phyloP scores from a whole-genome alignment of 2,329 filamentous ascomycete genomes.

The Sclerotiophoma versabilis region DNA sequence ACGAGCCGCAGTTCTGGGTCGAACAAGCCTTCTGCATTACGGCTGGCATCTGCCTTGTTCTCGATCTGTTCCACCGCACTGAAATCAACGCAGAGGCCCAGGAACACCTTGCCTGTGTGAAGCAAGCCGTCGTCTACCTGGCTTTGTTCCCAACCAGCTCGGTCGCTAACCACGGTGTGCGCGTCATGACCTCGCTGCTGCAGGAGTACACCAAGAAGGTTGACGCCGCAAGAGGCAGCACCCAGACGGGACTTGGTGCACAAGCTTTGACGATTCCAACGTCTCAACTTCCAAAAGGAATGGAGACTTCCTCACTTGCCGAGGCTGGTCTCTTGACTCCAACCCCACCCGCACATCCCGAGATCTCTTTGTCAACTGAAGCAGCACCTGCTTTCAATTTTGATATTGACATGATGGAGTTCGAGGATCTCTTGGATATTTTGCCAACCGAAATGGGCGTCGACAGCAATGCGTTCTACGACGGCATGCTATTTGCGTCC shows the following conservation, averaged over 20 bases:
- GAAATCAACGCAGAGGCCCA: constrained; percentile 31
- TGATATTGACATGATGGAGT: constrained; percentile 37
- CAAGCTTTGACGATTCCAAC: constrained; percentile 9
- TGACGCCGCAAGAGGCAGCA: constrained; percentile 17
- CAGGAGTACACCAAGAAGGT: constrained; percentile 35
- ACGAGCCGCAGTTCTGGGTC: constrained; percentile 54
- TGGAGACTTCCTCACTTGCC: constrained; percentile 13
- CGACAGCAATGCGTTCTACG: constrained; percentile 34
- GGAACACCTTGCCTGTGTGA: constrained; percentile 38
- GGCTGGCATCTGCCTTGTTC: constrained; percentile 35
- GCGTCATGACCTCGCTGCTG: constrained; percentile 48
- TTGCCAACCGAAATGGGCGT: constrained; percentile 30
- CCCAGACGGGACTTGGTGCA: constrained; percentile 4
- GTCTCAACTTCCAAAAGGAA: constrained; percentile 13
- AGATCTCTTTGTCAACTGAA: constrained; percentile 20
- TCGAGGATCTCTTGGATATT: constrained; percentile 36
- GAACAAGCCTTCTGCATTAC: constrained; percentile 45
- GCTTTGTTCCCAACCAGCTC: constrained; percentile 47
- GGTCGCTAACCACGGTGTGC: constrained; percentile 49
- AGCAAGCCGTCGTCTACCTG: constrained; percentile 45
- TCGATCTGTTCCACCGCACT: constrained; percentile 39
- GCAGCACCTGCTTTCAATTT: constrained; percentile 24
- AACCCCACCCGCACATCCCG: constrained; percentile 1
- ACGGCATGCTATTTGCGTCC: constrained; percentile 29
- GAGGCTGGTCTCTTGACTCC: constrained; percentile 8